Base-by-base conservation (phyloP, 805 yeast species). In the Torulaspora maleeae region DNA sequence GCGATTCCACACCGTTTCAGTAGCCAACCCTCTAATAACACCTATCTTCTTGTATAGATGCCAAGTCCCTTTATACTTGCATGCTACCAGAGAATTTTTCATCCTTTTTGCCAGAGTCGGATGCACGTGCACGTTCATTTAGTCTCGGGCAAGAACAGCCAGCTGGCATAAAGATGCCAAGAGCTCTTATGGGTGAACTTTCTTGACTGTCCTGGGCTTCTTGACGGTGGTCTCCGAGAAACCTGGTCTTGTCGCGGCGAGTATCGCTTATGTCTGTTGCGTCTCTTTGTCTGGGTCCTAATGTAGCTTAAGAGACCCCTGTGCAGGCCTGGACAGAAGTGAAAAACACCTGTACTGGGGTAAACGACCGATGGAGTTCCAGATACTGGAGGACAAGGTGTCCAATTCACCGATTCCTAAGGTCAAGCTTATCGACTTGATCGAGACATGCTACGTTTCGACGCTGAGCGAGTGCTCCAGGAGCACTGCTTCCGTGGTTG, bases 341-440 rank as follows among this genome's bases (percentile, higher is more conserved):
- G 35, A 32, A 32, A 32, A 32, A 32, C 16, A 12, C 15, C 30
- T 12, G 30, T 27, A n/a, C 17, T n/a, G 16, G 35, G 17, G 22
- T 32, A 11, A 4, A 11, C 19, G 27, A 24, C 17, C n/a, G 28
- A 47, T 54, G 51, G 44, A 47, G 33, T 35, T 57, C 12, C 45
- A 49, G 32, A 28, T 52, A 4, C 33, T 47, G 20, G 51, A 53
- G 22, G 52, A 48, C 10, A 58, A 53, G 47, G 34, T 43, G 6
- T 47, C 45, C 2, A 56, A 54, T 32, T 49, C 53, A 6, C 66
- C 64, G 13, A 32, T 60, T 3, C 45, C 54, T 7, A 28, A 35
- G 28, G 49, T 48, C 3, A 52, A 54, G 35, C 44, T 60, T 13
- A 34, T 51, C 7, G 50, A 47, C n/a, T 24, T 60, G 29, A 49